Base-by-base conservation (phyloP, 75 land plant genomes). In the Chamaecyparis obtusa region DNA sequence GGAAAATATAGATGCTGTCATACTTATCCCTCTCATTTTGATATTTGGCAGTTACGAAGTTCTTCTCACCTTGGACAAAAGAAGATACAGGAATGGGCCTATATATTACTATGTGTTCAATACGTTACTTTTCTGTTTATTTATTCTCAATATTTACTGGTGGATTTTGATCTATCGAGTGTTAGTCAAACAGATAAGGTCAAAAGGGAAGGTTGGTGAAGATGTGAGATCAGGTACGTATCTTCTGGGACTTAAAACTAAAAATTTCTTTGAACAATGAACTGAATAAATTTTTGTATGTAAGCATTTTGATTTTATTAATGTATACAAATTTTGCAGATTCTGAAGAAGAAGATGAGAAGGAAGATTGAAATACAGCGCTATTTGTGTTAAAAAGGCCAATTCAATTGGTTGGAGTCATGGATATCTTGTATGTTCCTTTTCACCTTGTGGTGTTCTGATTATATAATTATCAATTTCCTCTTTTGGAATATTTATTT, bases 211-310 rank as follows among this genome's bases (percentile, higher is more conserved):
- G 78, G 84, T 90, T 19, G 51, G 51, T 9, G 91, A 90, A 5
- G 91, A 90, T 81, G 91, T 90, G 21, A 91, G 91, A 41, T 90
- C 91, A 89, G 91, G 91, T 90, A 21, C 24, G 69, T 64, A 24
- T 64, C 30, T 27, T 64, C n/a, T 24, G 69, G 54, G 15, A 46
- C 11, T 24, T 16, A 16, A 24, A 49, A 19, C 39, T 33, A 11
- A 13, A 32, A 49, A 64, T 17, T 69, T 15, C 36, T 69, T 39
- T 64, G 39, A 37, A 27, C 41, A 56, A 41, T 76, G 84, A 37
- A 43, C 32, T 19, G 19, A 16, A 33, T 86, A 17, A 19, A 33
- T 83, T 13, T 17, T 32, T 76, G 32, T 11, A 30, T 64, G 84
- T 14, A 39, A 49, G 48, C 49, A 51, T 84, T 71, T 64, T 43